Base-by-base conservation (phyloP, 306 rosid genomes). In the Inga leiocalycina region DNA sequence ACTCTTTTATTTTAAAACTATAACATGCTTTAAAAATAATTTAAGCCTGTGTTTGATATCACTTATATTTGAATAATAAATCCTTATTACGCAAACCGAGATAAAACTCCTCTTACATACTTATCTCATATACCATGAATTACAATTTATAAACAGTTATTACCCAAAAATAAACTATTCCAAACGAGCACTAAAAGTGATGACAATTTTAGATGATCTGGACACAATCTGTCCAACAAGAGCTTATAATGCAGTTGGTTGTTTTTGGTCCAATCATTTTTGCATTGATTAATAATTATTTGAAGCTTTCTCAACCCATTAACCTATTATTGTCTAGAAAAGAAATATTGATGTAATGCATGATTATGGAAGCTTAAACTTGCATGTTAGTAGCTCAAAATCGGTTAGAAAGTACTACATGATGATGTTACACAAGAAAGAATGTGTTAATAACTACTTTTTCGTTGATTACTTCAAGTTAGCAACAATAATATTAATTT, bases 361-460 rank as follows among this genome's bases (percentile, higher is more conserved):
- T 75, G 51, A 56, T 37, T 54, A 41, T n/a, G 34, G 68, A 56
- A 64, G 46, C 39, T 76, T 59, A 37, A 76, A 37, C 68, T 57
- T 57, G 54, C 70, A 76, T 76, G 48, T 52, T 52, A 39, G 79
- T 62, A 24, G 57, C 80, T 39, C 43, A 77, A 24, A 62, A 41
- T 77, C 62, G 61, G 81, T 77, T 77, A 43, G 81, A 46, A 77
- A 64, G 81, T 45, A 66, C 45, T 77, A 66, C 45, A 10, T 19
- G 41, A 34, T 74, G 78, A 74, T 74, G 78, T 74, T 74, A 74
- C 46, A n/a, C 78, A 51, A 74, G 78, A 51, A 51, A 74, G 48
- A 52, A 32, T 51, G 45, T 48, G 46, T 32, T 32, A 51, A 73
- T 73, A 73, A 46, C 77, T 13, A 7, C 41, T 48, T 24, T 68